phyloP scores from a whole-genome alignment of 2,329 filamentous ascomycete species.

The Botrytis aclada region DNA sequence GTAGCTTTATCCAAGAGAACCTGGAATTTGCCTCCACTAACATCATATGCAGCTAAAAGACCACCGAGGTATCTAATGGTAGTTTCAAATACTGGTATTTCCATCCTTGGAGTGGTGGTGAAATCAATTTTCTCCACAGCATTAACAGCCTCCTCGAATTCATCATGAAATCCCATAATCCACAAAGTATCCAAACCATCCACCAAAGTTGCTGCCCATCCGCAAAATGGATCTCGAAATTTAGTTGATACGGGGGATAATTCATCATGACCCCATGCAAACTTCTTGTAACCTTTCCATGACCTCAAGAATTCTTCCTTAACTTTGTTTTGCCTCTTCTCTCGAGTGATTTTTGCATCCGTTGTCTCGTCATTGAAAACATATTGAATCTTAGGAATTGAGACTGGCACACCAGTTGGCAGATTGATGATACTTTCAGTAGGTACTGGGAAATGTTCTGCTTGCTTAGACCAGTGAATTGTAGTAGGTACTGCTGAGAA shows the following conservation, averaged over 20 bases:
- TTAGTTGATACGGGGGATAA: constrained; percentile 67
- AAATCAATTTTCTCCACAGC: constrained; percentile 77
- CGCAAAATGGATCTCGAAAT: constrained; percentile 79
- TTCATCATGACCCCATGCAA: constrained; percentile 86
- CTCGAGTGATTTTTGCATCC: constrained; percentile 57
- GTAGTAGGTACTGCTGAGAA: constrained; percentile 25
- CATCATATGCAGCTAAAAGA: constrained; percentile 79
- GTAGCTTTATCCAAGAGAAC: constrained; percentile 68
- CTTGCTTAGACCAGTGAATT: constrained; percentile 70
- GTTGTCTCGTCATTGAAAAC: constrained; percentile 65
- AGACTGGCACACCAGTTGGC: constrained; percentile 66
- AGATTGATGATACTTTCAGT: constrained; percentile 68
- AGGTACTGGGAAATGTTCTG: constrained; percentile 75
- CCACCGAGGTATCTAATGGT: constrained; percentile 90
- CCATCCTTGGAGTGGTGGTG: constrained; percentile 60
- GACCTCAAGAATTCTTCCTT: constrained; percentile 72
- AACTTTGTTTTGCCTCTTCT: constrained; percentile 63
- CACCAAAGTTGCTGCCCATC: constrained; percentile 85
- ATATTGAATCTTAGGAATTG: constrained; percentile 75
- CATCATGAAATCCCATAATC: constrained; percentile 76
- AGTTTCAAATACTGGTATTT: constrained; percentile 91
- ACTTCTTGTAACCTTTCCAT: constrained; percentile 77
- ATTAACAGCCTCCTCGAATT: constrained; percentile 75
- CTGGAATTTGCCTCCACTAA: constrained; percentile 67
- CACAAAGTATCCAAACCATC: constrained; percentile 80